Evolutionary conservation across 1,139 yeast genomes (phyloP), one percentile per base, ranked within the genome.

Genomic region (Zygosaccharomyces pseudobailii): DNA sequence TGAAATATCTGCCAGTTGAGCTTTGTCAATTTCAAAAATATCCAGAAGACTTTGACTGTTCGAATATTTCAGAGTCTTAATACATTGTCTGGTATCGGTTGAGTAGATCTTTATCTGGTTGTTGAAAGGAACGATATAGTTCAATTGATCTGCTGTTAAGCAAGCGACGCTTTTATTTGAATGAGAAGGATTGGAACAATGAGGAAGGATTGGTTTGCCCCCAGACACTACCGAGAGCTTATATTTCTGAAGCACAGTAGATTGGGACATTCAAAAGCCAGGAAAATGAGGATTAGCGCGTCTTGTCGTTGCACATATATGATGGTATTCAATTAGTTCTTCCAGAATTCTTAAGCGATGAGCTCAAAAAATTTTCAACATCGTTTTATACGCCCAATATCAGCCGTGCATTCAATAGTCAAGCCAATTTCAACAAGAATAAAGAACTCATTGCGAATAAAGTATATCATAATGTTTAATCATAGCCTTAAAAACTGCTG

Each of bases 91-190:
- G 3, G 96, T 85, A 7, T 84, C 75, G 24, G 86, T 67, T 45
- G 84, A 82, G 66, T 85, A 87, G 1, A 88, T 82, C 56, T 88
- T 74, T 36, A 88, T 71, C 63, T 86, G 94, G 55, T 80, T 80
- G 54, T 80, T 72, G 63, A 86, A 82, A 5, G 87, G 75, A 20
- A 83, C 83, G 27, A 87, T 72, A 51, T 76, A 74, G 63, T 79
- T 79, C 48, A 76, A 73, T 20, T 84, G 82, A 61, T 86, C 94
- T 5, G 66, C 65, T 3, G 88, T 77, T 27, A 66, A 41, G 33
- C 58, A 54, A 21, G 60, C 58, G 3, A 57, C 55, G 41, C 58
- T 55, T 46, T 65, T 65, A 35, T 54, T 52, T 25, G 58, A 54
- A 36, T 58, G 49, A 8, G 65, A 53, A 10, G 55, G 42, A 38